Conservation (phyloP, 2,329 filamentous ascomycete genomes). For the Eutypella sp. region DNA sequence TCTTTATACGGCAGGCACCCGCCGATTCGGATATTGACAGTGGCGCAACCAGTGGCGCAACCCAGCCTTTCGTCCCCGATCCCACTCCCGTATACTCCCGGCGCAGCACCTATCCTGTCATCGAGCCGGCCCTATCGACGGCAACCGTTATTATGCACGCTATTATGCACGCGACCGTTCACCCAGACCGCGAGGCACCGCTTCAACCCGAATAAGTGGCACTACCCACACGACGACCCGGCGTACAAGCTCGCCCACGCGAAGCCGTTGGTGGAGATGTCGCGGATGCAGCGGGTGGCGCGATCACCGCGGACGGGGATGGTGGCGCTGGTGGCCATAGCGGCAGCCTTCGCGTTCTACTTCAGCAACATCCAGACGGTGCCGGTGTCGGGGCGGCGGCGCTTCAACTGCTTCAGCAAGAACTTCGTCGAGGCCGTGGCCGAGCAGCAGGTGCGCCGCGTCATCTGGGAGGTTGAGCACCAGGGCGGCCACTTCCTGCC, state of each 20-base stretch:
- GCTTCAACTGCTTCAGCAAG: constrained; percentile 66
- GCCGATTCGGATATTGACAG: not conserved
- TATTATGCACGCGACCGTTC: constrained; percentile 13
- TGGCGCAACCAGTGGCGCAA: not conserved
- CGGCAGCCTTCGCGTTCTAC: constrained; percentile 55
- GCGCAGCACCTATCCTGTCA: not conserved
- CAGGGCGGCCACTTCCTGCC: constrained; percentile 53
- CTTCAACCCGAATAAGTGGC: constrained; percentile 18
- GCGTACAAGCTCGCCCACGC: constrained; percentile 17
- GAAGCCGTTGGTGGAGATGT: constrained; percentile 34
- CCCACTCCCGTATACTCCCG: not conserved
- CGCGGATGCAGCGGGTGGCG: constrained; percentile 26
- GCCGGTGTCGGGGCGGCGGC: constrained; percentile 63
- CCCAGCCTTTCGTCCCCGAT: not conserved
- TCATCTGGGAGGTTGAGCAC: constrained; percentile 49
- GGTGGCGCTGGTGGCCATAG: constrained; percentile 35
- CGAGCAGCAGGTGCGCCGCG: constrained; percentile 49
- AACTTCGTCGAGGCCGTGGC: constrained; percentile 49
- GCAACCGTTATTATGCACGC: no score
- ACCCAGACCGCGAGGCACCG: constrained; percentile 10
- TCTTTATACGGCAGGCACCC: not conserved
- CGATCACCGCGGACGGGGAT: constrained; percentile 34
- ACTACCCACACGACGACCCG: constrained; percentile 12
- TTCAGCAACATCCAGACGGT: constrained; percentile 66
- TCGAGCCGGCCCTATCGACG: not conserved